Evolutionary conservation across 192 early-diverging fungal genomes (phyloP).

Genomic region (Geranomyces michiganensis): DNA sequence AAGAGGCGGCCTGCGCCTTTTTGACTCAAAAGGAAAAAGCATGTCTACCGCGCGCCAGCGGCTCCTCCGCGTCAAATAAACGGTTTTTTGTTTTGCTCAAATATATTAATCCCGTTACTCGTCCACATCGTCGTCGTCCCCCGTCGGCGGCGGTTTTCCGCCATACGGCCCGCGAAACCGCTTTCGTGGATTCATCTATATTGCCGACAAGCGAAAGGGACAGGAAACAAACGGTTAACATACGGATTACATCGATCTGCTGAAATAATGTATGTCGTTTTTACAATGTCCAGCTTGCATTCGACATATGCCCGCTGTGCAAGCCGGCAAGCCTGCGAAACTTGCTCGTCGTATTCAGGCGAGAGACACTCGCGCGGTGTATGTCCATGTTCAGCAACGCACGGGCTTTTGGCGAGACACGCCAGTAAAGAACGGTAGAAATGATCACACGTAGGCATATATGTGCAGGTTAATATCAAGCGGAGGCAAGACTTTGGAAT

Average conservation of each 20-base stretch:
- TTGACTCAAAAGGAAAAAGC: no score
- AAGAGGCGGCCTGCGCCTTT: no score
- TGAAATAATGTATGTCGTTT: no score
- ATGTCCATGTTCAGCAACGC: constrained; percentile 24
- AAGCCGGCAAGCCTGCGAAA: constrained; percentile 23
- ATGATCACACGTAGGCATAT: constrained; percentile 35
- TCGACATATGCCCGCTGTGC: constrained; percentile 32
- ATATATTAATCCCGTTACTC: no score
- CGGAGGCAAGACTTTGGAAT: no score
- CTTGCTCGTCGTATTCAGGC: constrained; percentile 10
- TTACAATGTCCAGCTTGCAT: constrained; percentile 33
- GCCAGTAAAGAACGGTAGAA: constrained; percentile 26
- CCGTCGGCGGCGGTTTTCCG: constrained; percentile 14
- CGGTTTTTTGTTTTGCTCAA: no score
- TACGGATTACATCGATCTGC: no score
- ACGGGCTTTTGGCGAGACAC: constrained; percentile 25
- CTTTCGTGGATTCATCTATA: constrained; percentile 35
- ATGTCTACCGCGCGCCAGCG: no score
- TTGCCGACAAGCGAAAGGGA: not conserved
- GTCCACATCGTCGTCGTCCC: constrained; percentile 25
- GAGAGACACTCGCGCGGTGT: constrained; percentile 30
- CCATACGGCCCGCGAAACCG: constrained; percentile 36
- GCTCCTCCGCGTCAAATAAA: no score
- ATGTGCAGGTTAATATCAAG: no score
- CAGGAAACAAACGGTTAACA: no score